Evolutionary conservation across 495 filamentous ascomycete species (phyloP).

Genomic region (Aspergillus egyptiacus): DNA sequence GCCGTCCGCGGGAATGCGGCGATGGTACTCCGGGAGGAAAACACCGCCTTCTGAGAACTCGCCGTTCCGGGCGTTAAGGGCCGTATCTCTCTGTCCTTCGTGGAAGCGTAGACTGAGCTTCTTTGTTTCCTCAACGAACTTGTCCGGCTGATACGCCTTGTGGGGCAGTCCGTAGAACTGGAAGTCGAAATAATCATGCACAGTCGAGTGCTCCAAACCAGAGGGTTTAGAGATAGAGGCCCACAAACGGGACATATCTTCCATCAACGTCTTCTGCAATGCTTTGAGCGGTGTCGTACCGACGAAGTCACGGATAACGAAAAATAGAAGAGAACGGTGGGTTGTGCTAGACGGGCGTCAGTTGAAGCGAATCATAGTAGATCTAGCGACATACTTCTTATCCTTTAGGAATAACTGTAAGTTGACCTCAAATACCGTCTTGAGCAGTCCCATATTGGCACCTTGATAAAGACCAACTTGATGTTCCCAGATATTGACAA

Average conservation of each 20-base stretch:
- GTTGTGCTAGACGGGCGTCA: slow-evolving; percentile 56
- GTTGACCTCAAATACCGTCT: slow-evolving; percentile 99
- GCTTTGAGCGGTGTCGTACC: slow-evolving; percentile 84
- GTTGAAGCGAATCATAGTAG: not conserved
- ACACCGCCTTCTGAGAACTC: slow-evolving; percentile 75
- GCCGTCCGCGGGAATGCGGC: slow-evolving; percentile 91
- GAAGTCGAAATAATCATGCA: slow-evolving; percentile 97
- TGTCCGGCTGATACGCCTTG: slow-evolving; percentile 93
- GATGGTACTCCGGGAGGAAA: slow-evolving; percentile 90
- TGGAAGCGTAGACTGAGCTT: slow-evolving; percentile 77
- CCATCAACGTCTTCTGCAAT: slow-evolving; percentile 79
- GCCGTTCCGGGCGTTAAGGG: slow-evolving; percentile 42
- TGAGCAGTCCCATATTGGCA: slow-evolving; percentile 95
- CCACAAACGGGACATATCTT: slow-evolving; percentile 90
- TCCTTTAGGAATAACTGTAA: slow-evolving; percentile 94
- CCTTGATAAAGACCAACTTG: slow-evolving; percentile 97
- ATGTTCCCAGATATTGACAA: slow-evolving; percentile 99
- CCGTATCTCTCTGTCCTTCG: slow-evolving; percentile 64
- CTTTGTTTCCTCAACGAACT: slow-evolving; percentile 73
- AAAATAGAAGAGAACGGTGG: slow-evolving; percentile 90
- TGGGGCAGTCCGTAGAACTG: slow-evolving; percentile 93
- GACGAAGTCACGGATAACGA: slow-evolving; percentile 95
- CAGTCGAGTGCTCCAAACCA: slow-evolving; percentile 80
- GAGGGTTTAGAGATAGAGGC: slow-evolving; percentile 81
- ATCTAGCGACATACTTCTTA: slow-evolving; percentile 57